A percentile compares a stretch with the other conserved stretches of the same genome.
These are phyloP conservation scores for Leptographium flavum DNA, from an alignment of 2,329 filamentous ascomycete genomes.

Conservation along the genomic window DNA sequence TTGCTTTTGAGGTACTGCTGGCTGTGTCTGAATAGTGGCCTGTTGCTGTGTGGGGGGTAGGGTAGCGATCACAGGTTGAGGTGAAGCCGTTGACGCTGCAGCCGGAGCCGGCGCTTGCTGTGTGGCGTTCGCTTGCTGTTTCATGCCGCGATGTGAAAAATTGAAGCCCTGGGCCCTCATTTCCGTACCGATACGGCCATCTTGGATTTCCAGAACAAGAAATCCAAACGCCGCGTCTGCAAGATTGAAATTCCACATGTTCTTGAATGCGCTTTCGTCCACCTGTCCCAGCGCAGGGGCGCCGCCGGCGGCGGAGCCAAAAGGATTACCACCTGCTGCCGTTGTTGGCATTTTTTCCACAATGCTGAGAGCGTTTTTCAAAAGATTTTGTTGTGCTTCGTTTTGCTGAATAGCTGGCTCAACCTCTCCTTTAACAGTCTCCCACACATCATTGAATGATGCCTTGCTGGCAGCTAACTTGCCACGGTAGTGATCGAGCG, in stretches of 20 bases:
- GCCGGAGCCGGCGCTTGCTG: constrained; percentile 21
- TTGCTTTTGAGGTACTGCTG: constrained; percentile 18
- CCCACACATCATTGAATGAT: constrained; percentile 98
- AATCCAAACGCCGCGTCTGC: constrained; percentile 96
- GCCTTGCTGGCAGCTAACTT: constrained; percentile 97
- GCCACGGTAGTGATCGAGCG: constrained; percentile 92
- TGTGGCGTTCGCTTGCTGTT: constrained; percentile 40
- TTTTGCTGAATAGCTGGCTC: constrained; percentile 90
- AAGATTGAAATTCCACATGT: constrained; percentile 99
- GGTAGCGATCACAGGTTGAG: constrained; percentile 14
- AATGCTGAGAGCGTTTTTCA: constrained; percentile 81
- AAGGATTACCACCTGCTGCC: constrained; percentile 91
- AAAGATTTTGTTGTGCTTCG: constrained; percentile 79
- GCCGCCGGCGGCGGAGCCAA: constrained; percentile 65
- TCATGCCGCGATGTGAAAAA: constrained; percentile 87
- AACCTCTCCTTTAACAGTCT: constrained; percentile 92
- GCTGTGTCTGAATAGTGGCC: background rate
- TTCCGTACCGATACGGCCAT: constrained; percentile 90
- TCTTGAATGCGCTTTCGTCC: constrained; percentile 98
- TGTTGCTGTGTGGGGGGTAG: constrained; percentile 9
- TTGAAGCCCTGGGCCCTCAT: constrained; percentile 99
- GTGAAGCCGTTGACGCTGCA: constrained; percentile 19
- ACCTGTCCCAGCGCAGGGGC: constrained; percentile 69
- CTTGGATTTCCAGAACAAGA: constrained; percentile 87
- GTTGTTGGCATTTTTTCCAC: constrained; percentile 97